A percentile compares a stretch with the other conserved stretches of the same genome.
phyloP scores from a whole-genome alignment of 108 stramenopile species.

The Fistulifera pelliculosa region DNA sequence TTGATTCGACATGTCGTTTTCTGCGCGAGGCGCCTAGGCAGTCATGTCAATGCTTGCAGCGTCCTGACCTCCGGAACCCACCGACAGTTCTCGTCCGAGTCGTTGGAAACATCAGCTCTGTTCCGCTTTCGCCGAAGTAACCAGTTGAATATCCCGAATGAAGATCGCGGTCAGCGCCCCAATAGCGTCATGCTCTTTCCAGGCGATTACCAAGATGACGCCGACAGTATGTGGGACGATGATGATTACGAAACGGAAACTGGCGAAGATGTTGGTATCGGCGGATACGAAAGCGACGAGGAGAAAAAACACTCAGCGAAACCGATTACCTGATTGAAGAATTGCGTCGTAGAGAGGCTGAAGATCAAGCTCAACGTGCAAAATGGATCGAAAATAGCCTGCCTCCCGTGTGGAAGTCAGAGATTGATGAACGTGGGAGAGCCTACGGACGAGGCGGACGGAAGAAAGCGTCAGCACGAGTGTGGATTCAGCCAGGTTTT shows the following conservation, averaged over 20 bases:
- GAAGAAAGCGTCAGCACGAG: constrained; percentile 88
- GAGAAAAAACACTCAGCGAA: constrained; percentile 27
- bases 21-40: no score
- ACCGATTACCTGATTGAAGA: constrained; percentile 14
- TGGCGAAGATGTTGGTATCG: constrained; percentile 11
- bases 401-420: constrained; percentile 42
- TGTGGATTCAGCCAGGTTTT: constrained; percentile 88
- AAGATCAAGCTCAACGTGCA: constrained; percentile 45
- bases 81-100: no score
- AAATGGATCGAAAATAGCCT: constrained; percentile 64
- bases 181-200: constrained; percentile 60
- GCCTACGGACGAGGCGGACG: constrained; percentile 91
- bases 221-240: constrained; percentile 4
- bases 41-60: no score
- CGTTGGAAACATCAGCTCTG: no score
- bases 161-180: constrained; percentile 29
- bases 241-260: constrained; percentile 29
- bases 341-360: constrained; percentile 34
- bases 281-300: constrained; percentile 20
- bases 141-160: no score
- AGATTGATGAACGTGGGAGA: constrained; percentile 81
- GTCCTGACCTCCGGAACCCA: no score
- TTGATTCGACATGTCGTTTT: no score
- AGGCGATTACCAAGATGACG: constrained; percentile 31
- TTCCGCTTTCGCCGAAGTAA: no score